Conservation (phyloP, 2,329 filamentous ascomycete species). For the Fusarium proliferatum region DNA sequence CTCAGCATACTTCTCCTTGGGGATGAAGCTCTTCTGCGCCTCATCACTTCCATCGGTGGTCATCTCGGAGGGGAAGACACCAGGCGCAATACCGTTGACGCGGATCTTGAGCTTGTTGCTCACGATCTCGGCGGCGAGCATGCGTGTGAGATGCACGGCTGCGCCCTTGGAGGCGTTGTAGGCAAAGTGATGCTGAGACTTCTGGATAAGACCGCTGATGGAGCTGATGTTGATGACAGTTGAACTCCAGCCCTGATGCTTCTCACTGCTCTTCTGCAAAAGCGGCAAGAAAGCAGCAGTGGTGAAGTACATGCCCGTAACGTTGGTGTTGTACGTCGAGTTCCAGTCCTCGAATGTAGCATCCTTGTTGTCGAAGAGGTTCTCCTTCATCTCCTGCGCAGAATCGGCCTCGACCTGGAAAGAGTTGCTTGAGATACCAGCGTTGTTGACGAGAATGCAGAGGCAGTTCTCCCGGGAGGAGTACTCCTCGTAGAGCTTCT, state of each 20-base stretch:
- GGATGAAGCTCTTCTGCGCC: slow-evolving; percentile 68
- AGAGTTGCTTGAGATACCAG: slow-evolving; percentile 68
- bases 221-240: slow-evolving; percentile 76
- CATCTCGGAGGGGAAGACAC: slow-evolving; percentile 79
- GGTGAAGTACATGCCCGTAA: slow-evolving; percentile 74
- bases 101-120: slow-evolving; percentile 71
- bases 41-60: slow-evolving; percentile 62
- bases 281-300: slow-evolving; percentile 72
- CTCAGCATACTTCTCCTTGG: slow-evolving; percentile 65
- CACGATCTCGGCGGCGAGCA: slow-evolving; percentile 71
- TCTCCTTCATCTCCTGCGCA: slow-evolving; percentile 64
- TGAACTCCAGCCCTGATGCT: slow-evolving; percentile 60
- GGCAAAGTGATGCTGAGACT: slow-evolving; percentile 71
- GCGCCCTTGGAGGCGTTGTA: slow-evolving; percentile 75
- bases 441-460: slow-evolving; percentile 76
- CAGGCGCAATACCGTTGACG: slow-evolving; percentile 78
- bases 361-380: slow-evolving; percentile 73
- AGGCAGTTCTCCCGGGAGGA: slow-evolving; percentile 66
- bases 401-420: slow-evolving; percentile 66
- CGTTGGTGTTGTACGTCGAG: slow-evolving; percentile 79
- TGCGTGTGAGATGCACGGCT: slow-evolving; percentile 71
- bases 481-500: slow-evolving; percentile 67
- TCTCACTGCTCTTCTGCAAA: slow-evolving; percentile 62
- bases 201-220: slow-evolving; percentile 73
- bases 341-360: slow-evolving; percentile 75